A percentile compares a stretch with the other conserved stretches of the same genome.
Evolutionary conservation across 306 rosid species (phyloP).

Genomic region (Dryas octopetala): DNA sequence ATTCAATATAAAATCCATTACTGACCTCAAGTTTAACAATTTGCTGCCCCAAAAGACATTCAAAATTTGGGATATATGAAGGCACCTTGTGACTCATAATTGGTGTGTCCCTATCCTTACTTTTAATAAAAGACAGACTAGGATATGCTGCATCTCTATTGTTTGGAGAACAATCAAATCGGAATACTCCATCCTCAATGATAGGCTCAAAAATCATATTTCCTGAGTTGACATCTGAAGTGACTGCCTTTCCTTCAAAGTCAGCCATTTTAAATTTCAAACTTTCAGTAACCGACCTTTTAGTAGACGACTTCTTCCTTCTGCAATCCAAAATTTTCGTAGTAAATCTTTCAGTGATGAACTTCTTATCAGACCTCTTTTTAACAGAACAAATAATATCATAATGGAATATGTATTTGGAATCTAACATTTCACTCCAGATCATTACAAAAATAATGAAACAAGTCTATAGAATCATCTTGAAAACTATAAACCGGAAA

Average conservation of each 20-base stretch:
- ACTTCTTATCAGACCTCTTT: background rate
- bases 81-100: conserved; percentile 52
- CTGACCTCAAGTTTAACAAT: conserved; percentile 73
- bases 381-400: background rate
- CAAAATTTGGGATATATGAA: conserved; percentile 52
- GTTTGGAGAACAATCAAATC: conserved; percentile 77
- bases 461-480: background rate
- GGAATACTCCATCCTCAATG: conserved; percentile 72
- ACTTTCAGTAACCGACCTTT: conserved; percentile 36
- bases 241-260: conserved; percentile 28
- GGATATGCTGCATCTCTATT: conserved; percentile 70
- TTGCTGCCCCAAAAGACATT: conserved; percentile 61
- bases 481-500: background rate
- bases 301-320: conserved; percentile 31
- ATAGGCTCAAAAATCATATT: conserved; percentile 73
- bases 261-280: conserved; percentile 50
- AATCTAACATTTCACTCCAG: background rate
- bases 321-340: conserved; percentile 39
- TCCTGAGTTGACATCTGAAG: conserved; percentile 47
- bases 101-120: conserved; percentile 57
- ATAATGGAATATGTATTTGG: background rate
- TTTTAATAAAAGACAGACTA: conserved; percentile 63
- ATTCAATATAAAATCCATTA: conserved; percentile 1
- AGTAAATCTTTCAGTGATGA: background rate
- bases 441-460: background rate